These are phyloP conservation scores for Botrytis pseudocinerea DNA, from an alignment of 2,329 filamentous ascomycete genomes.

Conservation along the genomic window DNA sequence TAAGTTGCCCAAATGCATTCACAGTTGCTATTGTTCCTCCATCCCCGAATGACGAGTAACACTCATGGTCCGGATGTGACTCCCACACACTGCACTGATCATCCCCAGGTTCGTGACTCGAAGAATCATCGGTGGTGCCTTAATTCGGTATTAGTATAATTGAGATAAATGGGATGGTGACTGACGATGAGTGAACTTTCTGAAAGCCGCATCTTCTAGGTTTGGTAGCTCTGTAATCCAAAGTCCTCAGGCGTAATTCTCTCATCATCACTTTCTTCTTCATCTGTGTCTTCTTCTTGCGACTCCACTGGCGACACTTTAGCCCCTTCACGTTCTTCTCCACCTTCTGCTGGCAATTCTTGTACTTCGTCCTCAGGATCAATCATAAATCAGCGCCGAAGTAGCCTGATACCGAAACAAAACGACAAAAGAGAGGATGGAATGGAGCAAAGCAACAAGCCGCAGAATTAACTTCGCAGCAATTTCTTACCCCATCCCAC, in stretches of 20 bases:
- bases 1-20: neutral
- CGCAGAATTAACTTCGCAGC: neutral
- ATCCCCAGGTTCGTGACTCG: neutral
- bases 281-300: neutral
- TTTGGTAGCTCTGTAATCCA: neutral
- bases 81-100: neutral
- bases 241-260: too few relatives aligned
- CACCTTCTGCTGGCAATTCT: neutral
- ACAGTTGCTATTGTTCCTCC: neutral
- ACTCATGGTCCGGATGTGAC: neutral
- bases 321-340: neutral
- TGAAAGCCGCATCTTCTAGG: neutral
- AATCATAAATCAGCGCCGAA: neutral
- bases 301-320: fast-evolving
- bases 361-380: neutral
- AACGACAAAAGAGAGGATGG: neutral
- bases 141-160: neutral
- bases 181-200: neutral
- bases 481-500: neutral
- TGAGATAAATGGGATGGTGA: neutral
- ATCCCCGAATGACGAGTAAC: neutral
- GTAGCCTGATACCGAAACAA: neutral
- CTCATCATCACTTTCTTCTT: too few relatives aligned
- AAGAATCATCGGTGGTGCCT: neutral
- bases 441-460: neutral